phyloP scores from a whole-genome alignment of 148 eudicot genomes.

The Heliamphora exappendiculata region DNA sequence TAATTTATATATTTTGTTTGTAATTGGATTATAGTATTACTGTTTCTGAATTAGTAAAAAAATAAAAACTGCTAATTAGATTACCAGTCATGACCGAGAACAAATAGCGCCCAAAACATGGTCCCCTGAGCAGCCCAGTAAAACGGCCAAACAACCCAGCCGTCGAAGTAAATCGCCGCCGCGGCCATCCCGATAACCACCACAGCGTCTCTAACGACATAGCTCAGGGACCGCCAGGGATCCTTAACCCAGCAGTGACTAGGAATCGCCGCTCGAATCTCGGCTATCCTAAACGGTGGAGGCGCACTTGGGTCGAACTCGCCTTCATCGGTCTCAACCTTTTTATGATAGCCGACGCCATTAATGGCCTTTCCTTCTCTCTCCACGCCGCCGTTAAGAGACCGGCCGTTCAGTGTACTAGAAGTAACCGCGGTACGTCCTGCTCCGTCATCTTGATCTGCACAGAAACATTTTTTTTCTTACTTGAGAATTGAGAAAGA shows the following conservation, averaged over 20 bases:
- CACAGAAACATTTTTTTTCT: not conserved
- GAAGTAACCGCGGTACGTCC: not conserved
- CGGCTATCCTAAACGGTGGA: conserved; percentile 32
- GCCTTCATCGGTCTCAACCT: conserved; percentile 7
- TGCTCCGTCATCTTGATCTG: not conserved
- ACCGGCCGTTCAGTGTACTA: not conserved
- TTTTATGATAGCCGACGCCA: too few relatives aligned
- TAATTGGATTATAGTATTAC: too few relatives aligned
- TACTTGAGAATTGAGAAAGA: not conserved
- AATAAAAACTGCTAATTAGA: too few relatives aligned
- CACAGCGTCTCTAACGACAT: conserved; percentile 23
- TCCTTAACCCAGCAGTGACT: conserved; percentile 35
- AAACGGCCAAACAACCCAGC: conserved; percentile 24
- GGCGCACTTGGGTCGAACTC: conserved; percentile 30
- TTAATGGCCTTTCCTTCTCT: conserved; percentile 6
- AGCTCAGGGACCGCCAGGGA: conserved; percentile 30
- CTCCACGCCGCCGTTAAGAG: not conserved
- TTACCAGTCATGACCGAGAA: conserved; percentile 42
- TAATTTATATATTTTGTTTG: too few relatives aligned
- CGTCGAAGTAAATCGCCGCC: conserved; percentile 16
- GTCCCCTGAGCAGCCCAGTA: conserved; percentile 39
- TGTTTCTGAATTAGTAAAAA: too few relatives aligned
- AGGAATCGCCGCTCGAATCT: conserved; percentile 33
- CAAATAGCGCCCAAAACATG: conserved; percentile 38
- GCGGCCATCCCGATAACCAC: conserved; percentile 15